These are phyloP conservation scores for Lithospermum erythrorhizon DNA, from an alignment of 257 asterid species.

Conservation along the genomic window DNA sequence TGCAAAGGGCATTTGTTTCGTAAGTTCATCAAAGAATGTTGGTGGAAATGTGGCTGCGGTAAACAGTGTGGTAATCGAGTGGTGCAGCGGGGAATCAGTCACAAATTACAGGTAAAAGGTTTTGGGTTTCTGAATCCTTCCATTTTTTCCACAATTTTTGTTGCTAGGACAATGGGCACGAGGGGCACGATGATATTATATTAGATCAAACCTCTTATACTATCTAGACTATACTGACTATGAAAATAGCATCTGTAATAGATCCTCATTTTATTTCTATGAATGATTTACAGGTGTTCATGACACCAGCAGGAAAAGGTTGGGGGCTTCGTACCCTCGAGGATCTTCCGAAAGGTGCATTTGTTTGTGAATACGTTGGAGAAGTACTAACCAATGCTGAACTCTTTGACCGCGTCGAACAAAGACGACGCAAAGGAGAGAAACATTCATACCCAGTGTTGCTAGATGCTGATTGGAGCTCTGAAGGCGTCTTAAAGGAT, in stretches of 20 bases:
- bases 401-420: conserved; percentile 63
- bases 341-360: conserved; percentile 89
- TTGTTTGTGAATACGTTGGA: conserved; percentile 95
- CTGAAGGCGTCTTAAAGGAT: conserved; percentile 66
- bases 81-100: conserved; percentile 83
- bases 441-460: conserved; percentile 80
- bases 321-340: conserved; percentile 98
- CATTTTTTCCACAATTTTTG: not conserved
- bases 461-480: conserved; percentile 94
- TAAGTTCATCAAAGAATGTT: conserved; percentile 82
- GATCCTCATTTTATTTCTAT: conserved; percentile 10
- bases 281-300: conserved; percentile 50
- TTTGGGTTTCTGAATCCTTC: not conserved
- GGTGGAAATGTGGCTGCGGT: conserved; percentile 90
- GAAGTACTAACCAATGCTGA: conserved; percentile 76
- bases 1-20: conserved; percentile 92
- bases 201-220: not conserved
- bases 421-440: conserved; percentile 41
- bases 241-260: not conserved
- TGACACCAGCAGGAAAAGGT: conserved; percentile 76
- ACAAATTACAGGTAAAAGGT: conserved; percentile 58
- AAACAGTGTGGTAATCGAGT: conserved; percentile 87
- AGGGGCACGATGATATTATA: not conserved
- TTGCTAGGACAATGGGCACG: not conserved
- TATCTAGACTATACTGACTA: not conserved